Evolutionary conservation across 1,284 basidiomycete species (phyloP), one percentile per base, ranked within the genome.

Genomic region (Baeospora myosura): DNA sequence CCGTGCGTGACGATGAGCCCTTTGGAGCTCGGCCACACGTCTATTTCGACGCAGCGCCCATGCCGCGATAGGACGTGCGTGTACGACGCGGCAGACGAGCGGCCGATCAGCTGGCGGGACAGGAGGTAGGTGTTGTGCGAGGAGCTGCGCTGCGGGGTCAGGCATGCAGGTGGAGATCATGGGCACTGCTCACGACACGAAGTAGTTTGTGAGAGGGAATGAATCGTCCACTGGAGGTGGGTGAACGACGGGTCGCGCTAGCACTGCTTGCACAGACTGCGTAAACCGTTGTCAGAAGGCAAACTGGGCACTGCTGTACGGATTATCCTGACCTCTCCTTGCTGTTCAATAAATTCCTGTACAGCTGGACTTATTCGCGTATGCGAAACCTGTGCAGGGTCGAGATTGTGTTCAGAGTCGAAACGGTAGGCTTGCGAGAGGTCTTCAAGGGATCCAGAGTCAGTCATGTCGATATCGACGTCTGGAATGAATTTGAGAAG

Each of bases 51-150:
- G 52, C 78, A 82, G 26, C 77, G 69, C 3, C 68, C 74, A 34
- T 70, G 66, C 3, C 71, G 66, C 20, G 60, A 60, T 11, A 82
- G 59, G 30, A 80, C 76, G 46, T 78, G 70, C 3, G 64, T 70
- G 52, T 83, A 83, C 0, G 68, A 69, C 1, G 66, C 63, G 1
- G 76, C 65, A 5, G 76, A 78, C 3, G 76, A 63, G 25, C 64
- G 65, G 2, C 80, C 80, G 20, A 78, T 59, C 10, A 83, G 57
- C 53, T 82, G 81, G 33, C 76, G 66, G 1, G 71, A 69, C 2
- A 79, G 61, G 2, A 84, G 69, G 48, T 83, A 83, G 3, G 80
- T 81, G 51, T 81, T 81, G 49, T 81, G 78, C 0, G 78, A 81
- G 1, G 77, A 76, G 8, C 75, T 76, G 51, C 42, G 8, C 75